Evolutionary conservation across 345 rosid genomes (phyloP).

Genomic region (Chamaenerion angustifolium): DNA sequence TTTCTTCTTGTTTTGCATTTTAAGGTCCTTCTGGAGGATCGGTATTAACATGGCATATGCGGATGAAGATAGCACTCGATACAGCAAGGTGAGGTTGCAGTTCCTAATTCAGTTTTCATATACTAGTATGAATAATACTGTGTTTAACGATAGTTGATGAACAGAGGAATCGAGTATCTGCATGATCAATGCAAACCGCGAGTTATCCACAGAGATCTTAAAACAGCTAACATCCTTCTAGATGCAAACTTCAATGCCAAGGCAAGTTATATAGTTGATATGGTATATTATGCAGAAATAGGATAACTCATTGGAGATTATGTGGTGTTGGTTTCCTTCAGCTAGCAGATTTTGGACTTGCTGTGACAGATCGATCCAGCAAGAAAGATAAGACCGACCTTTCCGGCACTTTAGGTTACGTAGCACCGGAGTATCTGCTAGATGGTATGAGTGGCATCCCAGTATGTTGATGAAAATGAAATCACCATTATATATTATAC

Average conservation of each 20-base stretch:
- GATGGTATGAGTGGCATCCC: conserved; percentile 65
- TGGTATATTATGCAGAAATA: not conserved
- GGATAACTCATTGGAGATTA: not conserved
- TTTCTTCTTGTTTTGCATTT: not conserved
- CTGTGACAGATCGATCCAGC: conserved; percentile 54
- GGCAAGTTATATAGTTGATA: conserved; percentile 26
- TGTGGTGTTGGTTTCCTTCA: conserved; percentile 15
- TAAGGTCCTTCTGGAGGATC: conserved; percentile 71
- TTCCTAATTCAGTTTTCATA: too few relatives aligned
- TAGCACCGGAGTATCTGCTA: conserved; percentile 88
- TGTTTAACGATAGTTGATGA: conserved; percentile 18
- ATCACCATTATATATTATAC: too few relatives aligned
- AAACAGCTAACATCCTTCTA: conserved; percentile 85
- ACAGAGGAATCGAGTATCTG: conserved; percentile 89
- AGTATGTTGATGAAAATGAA: not conserved
- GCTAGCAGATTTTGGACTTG: conserved; percentile 97
- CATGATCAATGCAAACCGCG: conserved; percentile 85
- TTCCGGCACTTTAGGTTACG: conserved; percentile 90
- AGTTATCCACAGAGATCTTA: conserved; percentile 96
- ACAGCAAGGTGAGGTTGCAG: conserved; percentile 47
- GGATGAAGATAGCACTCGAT: conserved; percentile 94
- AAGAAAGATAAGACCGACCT: conserved; percentile 68
- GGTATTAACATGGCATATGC: conserved; percentile 62
- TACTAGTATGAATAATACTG: not conserved
- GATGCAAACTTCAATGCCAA: conserved; percentile 85